A percentile compares a stretch with the other conserved stretches of the same genome.
These are phyloP conservation scores for Ceratobasidium sp. DNA, from an alignment of 1,284 basidiomycete species.

Conservation along the genomic window DNA sequence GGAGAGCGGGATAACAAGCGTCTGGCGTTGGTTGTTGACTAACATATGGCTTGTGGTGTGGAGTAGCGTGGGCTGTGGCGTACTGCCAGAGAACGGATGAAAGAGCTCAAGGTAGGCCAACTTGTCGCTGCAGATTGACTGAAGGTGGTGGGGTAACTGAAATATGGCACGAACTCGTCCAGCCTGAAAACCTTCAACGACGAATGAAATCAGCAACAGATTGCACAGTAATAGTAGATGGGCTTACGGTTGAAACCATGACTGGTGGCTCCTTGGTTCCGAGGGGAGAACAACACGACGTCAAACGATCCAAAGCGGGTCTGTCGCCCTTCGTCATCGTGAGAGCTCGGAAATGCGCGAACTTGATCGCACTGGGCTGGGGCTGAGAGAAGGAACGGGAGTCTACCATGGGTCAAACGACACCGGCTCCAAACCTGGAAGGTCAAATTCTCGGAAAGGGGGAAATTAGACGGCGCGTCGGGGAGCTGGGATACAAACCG, in stretches of 20 bases:
- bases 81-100: not conserved
- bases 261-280: too few species aligned
- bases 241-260: slow-evolving; percentile 7
- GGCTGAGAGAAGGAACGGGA: not conserved
- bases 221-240: not conserved
- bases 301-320: not conserved
- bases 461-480: not conserved
- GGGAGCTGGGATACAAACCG: not conserved
- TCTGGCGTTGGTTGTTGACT: not conserved
- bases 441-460: not conserved
- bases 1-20: slow-evolving; percentile 6
- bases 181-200: not conserved
- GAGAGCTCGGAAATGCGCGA: not conserved
- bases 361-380: slow-evolving; percentile 1
- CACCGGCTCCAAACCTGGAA: slow-evolving; percentile 23
- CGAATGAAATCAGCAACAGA: not conserved
- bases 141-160: not conserved
- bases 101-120: not conserved
- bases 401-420: not conserved
- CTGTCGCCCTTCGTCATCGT: not conserved
- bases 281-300: not conserved
- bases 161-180: slow-evolving; percentile 14
- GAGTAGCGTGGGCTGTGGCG: not conserved
- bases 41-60: slow-evolving; percentile 1
- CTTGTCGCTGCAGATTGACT: not conserved